Percentiles rank a stretch among this genome's conserved stretches.
Conservation (phyloP, 345 rosid species). For the Nephelium lappaceum region DNA sequence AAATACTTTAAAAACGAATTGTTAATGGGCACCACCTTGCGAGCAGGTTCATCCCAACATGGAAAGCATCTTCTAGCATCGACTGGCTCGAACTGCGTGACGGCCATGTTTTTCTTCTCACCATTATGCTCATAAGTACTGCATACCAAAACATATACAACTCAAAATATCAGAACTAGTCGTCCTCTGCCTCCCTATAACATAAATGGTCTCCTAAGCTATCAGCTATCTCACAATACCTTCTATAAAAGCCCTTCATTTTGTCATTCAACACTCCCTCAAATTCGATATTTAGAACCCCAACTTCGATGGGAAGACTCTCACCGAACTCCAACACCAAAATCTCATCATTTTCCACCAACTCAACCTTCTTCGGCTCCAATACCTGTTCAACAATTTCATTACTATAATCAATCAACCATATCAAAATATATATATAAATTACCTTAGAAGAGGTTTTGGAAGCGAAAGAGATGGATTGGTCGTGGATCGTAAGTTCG, state of each 20-base stretch:
- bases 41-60: conserved; percentile 98
- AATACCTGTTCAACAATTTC: conserved; percentile 42
- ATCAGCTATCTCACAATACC: conserved; percentile 39
- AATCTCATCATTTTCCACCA: conserved; percentile 72
- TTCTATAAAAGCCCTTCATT: conserved; percentile 92
- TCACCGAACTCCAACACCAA: conserved; percentile 74
- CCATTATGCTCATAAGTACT: conserved; percentile 80
- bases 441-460: conserved; percentile 55
- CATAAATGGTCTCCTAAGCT: not conserved
- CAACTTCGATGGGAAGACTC: conserved; percentile 63
- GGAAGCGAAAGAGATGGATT: conserved; percentile 55
- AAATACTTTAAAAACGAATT: not conserved
- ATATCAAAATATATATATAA: not conserved
- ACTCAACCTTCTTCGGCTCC: conserved; percentile 50
- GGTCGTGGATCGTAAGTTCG: conserved; percentile 60
- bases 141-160: conserved; percentile 19
- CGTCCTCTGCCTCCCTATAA: not conserved
- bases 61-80: conserved; percentile 97
- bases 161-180: not conserved
- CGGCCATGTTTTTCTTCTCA: conserved; percentile 97
- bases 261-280: conserved; percentile 74
- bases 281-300: conserved; percentile 61
- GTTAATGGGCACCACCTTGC: conserved; percentile 56
- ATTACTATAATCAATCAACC: not conserved
- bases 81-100: conserved; percentile 95